phyloP scores from a whole-genome alignment of 2,329 filamentous ascomycete genomes.

The Fusarium dlaminii region DNA sequence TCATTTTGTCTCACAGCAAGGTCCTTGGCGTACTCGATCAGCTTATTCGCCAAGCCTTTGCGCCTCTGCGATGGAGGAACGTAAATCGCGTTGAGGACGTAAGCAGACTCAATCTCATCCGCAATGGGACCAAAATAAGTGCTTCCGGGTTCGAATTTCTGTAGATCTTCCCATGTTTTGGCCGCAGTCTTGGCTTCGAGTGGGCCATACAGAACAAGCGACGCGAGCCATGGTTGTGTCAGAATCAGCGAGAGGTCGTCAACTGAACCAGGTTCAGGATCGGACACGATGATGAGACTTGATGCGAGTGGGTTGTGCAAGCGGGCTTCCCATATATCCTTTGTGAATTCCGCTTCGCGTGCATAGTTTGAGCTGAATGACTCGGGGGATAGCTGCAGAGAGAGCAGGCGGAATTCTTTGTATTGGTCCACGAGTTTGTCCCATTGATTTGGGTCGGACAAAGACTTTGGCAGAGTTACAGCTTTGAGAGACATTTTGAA shows the following conservation, averaged over 20 bases:
- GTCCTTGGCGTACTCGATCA: conserved; percentile 9
- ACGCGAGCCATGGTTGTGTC: conserved; percentile 12
- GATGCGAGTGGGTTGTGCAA: conserved; percentile 3
- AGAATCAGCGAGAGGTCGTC: not conserved
- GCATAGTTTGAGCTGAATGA: conserved; percentile 21
- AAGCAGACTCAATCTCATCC: not conserved
- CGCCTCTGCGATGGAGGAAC: conserved; percentile 15
- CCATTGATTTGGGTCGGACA: not conserved
- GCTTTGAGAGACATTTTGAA: not conserved
- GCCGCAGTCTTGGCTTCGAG: not conserved
- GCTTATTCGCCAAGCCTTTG: conserved; percentile 5
- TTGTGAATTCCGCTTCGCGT: not conserved
- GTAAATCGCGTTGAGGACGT: conserved; percentile 25
- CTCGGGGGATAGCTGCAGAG: conserved; percentile 16
- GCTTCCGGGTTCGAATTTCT: not conserved
- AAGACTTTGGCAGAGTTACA: not conserved
- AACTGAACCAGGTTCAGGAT: not conserved
- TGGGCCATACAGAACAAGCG: conserved; percentile 17
- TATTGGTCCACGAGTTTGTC: not conserved
- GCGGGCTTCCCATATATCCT: conserved; percentile 1
- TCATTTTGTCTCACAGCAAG: not conserved
- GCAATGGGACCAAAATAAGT: not conserved
- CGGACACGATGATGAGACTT: not conserved
- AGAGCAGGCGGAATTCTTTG: conserved; percentile 15
- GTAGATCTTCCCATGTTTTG: not conserved